Evolutionary conservation across 805 yeast genomes (phyloP).

Genomic region (Lipomyces sp.): DNA sequence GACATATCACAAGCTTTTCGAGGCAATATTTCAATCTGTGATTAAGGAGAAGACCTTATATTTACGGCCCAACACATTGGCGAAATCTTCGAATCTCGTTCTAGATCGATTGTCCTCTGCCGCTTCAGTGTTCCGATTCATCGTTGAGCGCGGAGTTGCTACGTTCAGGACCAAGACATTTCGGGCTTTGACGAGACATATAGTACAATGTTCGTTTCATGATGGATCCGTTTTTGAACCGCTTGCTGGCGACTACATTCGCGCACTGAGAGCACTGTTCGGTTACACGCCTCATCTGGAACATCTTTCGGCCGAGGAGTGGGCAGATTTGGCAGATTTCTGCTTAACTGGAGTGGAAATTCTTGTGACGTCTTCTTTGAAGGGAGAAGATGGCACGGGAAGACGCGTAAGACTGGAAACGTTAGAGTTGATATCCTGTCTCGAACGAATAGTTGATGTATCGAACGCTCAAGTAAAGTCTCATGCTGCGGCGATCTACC

Average conservation of each 20-base stretch:
- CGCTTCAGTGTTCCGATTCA: conserved; percentile 11
- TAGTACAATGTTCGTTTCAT: conserved; percentile 6
- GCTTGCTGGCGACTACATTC: conserved; percentile 23
- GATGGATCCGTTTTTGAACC: conserved; percentile 19
- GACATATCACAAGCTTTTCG: conserved; percentile 21
- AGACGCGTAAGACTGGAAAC: conserved; percentile 35
- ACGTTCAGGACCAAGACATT: conserved; percentile 16
- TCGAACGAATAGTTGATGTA: conserved; percentile 11
- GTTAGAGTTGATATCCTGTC: conserved; percentile 35
- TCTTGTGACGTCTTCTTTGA: conserved; percentile 1
- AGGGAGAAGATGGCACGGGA: not conserved
- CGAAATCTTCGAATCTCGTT: not conserved
- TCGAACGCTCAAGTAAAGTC: conserved; percentile 6
- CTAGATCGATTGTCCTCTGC: conserved; percentile 10
- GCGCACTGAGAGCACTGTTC: conserved; percentile 20
- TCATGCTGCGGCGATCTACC: not conserved
- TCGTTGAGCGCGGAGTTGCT: conserved; percentile 13
- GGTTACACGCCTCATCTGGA: conserved; percentile 29
- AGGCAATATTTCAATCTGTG: conserved; percentile 18
- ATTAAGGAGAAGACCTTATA: conserved; percentile 14
- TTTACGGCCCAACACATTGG: conserved; percentile 4
- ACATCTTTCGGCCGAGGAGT: conserved; percentile 18
- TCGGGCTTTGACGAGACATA: conserved; percentile 17
- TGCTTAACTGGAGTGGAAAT: conserved; percentile 6
- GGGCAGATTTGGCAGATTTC: conserved; percentile 13